phyloP scores from a whole-genome alignment of 441 rosid species.

The Syzygium syzygioides region DNA sequence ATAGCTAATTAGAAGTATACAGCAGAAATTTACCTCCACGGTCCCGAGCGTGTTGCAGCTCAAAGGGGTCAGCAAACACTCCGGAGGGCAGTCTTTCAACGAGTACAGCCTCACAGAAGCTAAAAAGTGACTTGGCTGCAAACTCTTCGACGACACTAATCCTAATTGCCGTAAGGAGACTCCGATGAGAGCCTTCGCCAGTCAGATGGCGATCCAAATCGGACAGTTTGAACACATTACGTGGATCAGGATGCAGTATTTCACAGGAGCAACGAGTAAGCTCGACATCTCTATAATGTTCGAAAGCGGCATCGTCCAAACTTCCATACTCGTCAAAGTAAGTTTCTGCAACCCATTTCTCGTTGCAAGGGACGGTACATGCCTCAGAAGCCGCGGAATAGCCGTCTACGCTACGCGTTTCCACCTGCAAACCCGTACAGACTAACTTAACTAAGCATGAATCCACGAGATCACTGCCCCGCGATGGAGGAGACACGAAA shows the following conservation, averaged over 20 bases:
- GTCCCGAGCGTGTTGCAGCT: constrained; percentile 60
- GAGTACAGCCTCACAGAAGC: constrained; percentile 35
- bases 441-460: not conserved
- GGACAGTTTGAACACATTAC: constrained; percentile 17
- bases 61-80: constrained; percentile 86
- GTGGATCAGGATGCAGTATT: constrained; percentile 14
- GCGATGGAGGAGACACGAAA: not conserved
- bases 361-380: constrained; percentile 1
- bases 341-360: constrained; percentile 40
- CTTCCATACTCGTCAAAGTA: constrained; percentile 40
- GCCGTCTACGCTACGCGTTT: not conserved
- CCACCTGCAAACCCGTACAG: constrained; percentile 24
- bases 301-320: constrained; percentile 37
- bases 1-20: not conserved
- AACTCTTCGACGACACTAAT: constrained; percentile 20
- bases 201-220: constrained; percentile 32
- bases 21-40: constrained; percentile 35
- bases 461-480: not conserved
- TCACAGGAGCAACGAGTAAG: constrained; percentile 24
- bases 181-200: constrained; percentile 91
- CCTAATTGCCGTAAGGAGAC: constrained; percentile 40
- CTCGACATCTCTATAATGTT: constrained; percentile 28
- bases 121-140: constrained; percentile 11
- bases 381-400: constrained; percentile 1
- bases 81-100: constrained; percentile 70